Conservation (phyloP, 768 basidiomycete genomes). For the Lentinula sp. region DNA sequence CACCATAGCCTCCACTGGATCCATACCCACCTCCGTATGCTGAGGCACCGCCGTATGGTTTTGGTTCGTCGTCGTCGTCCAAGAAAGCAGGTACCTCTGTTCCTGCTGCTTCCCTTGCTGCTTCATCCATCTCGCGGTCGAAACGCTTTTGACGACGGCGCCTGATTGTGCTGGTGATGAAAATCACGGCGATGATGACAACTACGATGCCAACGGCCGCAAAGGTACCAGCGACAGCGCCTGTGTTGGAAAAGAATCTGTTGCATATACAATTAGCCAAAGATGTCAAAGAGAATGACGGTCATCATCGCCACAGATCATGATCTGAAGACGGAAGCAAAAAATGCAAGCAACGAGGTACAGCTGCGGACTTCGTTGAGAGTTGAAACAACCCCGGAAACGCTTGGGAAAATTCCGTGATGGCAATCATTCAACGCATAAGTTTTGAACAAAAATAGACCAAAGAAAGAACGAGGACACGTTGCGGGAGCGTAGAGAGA, state of each 20-base stretch:
- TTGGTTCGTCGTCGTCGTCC: slow-evolving; percentile 40
- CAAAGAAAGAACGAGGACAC: background rate
- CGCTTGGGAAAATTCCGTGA: background rate
- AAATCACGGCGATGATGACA: slow-evolving; percentile 40
- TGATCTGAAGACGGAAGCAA: background rate
- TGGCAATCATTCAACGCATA: background rate
- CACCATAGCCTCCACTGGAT: background rate
- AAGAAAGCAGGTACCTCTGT: slow-evolving; percentile 49
- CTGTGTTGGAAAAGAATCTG: slow-evolving; percentile 70
- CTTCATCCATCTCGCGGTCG: slow-evolving; percentile 70
- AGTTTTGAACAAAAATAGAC: background rate
- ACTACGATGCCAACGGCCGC: slow-evolving; percentile 61
- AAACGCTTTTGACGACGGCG: slow-evolving; percentile 59
- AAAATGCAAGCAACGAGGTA: background rate
- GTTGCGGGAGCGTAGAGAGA: background rate
- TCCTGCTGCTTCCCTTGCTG: slow-evolving; percentile 53
- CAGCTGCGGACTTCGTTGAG: background rate
- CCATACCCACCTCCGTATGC: slow-evolving; percentile 16
- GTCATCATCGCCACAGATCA: background rate
- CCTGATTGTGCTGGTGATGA: slow-evolving; percentile 47
- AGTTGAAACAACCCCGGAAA: background rate
- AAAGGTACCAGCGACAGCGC: slow-evolving; percentile 69
- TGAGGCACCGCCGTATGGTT: slow-evolving; percentile 15
- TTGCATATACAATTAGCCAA: background rate
- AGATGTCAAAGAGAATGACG: background rate